These are phyloP conservation scores for Apodospora peruviana DNA, from an alignment of 495 filamentous ascomycete genomes.

Conservation along the genomic window DNA sequence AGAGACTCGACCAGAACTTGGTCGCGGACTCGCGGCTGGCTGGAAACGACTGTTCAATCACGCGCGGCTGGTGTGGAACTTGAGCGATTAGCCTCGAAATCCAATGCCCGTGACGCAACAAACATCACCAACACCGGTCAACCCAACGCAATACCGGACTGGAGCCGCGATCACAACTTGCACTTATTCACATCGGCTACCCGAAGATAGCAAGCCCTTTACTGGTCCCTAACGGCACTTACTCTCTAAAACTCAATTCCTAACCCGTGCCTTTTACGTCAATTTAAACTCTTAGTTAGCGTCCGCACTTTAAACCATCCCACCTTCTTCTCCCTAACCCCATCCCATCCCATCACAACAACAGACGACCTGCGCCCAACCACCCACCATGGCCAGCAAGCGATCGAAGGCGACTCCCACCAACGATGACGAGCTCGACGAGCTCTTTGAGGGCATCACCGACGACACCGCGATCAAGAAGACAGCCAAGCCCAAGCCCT, in stretches of 20 bases:
- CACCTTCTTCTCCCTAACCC: no score
- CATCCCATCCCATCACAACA: neutral
- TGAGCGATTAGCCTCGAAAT: neutral
- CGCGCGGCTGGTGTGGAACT: neutral
- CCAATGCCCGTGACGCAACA: neutral
- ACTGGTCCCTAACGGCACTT: no score
- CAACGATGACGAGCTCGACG: slow-evolving; percentile 74
- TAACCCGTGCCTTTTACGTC: no score
- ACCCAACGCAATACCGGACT: no score
- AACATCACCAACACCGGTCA: no score
- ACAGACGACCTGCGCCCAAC: neutral
- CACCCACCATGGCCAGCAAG: slow-evolving; percentile 34
- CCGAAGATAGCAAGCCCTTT: no score
- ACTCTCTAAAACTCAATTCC: no score
- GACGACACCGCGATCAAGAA: slow-evolving; percentile 42
- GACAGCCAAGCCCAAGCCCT: slow-evolving; percentile 42
- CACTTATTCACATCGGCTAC: no score
- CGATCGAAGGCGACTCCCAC: slow-evolving; percentile 41
- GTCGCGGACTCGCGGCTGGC: neutral
- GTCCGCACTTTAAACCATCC: no score
- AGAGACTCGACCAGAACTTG: neutral
- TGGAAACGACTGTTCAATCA: neutral
- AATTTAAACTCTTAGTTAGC: no score
- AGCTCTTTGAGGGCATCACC: slow-evolving; percentile 72
- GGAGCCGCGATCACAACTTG: no score